Base-by-base conservation (phyloP, 148 eudicot species). In the Chenopodium album region DNA sequence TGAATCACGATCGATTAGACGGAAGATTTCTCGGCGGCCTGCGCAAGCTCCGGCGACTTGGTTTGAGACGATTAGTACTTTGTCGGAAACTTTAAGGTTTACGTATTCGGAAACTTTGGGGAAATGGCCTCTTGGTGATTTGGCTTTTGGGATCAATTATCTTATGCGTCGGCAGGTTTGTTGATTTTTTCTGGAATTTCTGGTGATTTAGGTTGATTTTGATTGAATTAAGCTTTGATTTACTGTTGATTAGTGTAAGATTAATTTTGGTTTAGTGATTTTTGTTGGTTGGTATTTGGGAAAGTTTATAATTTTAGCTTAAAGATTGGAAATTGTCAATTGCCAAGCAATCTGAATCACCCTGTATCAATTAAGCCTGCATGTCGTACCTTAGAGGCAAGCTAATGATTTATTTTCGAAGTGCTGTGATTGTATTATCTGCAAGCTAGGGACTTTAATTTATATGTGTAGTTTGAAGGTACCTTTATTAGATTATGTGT, bases 11-110 rank as follows among this genome's bases (percentile, higher is more conserved):
- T 88, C 93, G 56, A 80, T 84, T 73, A 82, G 89, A 79, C 81
- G 91, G 87, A 87, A 87, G 80, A 75, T 94, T 26, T 86, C 90
- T 4, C 85, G 98, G 78, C 86, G 97, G 70, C 93, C 97, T 46
- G 96, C 91, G 71, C 96, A 95, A 80, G 97, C 98, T 80, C 98
- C 98, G 77, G 95, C 96, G 48, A 95, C 97, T 50, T 95, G 98
- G 98, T 75, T 92, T 10, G 98, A 95, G 82, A 88, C 98, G 78
- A 90, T 95, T 44, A 79, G 84, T 10, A 95, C 93, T 70, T 78
- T 95, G 76, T 87, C 97, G 37, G 98, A 93, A 71, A 95, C 98
- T 46, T 83, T 95, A 72, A 85, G 94, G 87, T 95, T 95, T 81
- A 92, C 96, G 62, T 95, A 93, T 80, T 85, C 98, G 1, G 98